Evolutionary conservation across 352 stramenopile genomes (phyloP).

Genomic region (Phytophthora fragariaefolia): DNA sequence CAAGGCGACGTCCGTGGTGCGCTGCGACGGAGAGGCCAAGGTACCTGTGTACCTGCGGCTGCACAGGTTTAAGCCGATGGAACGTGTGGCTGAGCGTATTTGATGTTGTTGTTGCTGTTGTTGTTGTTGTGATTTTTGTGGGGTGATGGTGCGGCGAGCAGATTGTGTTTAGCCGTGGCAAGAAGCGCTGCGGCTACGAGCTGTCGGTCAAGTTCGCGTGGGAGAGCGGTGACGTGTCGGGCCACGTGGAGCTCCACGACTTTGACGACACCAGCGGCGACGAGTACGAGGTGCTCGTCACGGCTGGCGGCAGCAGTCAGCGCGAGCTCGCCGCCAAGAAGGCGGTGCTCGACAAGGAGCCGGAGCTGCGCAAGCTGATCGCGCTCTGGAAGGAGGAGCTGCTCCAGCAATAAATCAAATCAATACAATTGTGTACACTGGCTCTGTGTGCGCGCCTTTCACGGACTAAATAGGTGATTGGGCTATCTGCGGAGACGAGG

Average conservation of each 20-base stretch:
- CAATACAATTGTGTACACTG: conserved; percentile 35
- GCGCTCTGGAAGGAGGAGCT: conserved; percentile 79
- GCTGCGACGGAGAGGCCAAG: conserved; percentile 85
- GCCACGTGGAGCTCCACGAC: conserved; percentile 81
- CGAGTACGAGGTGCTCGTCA: conserved; percentile 79
- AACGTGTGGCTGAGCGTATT: conserved; percentile 2
- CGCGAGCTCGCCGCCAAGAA: conserved; percentile 64
- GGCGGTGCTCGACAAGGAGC: conserved; percentile 62
- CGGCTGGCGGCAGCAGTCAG: conserved; percentile 49
- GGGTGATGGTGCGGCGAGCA: conserved; percentile 17
- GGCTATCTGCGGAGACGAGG: conserved; percentile 13
- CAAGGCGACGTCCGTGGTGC: conserved; percentile 66
- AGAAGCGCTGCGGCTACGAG: conserved; percentile 88
- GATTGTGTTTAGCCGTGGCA: conserved; percentile 82
- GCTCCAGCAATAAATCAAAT: conserved; percentile 70
- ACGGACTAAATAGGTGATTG: conserved; percentile 15
- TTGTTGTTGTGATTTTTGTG: background rate
- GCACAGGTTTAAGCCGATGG: background rate
- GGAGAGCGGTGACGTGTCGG: conserved; percentile 54
- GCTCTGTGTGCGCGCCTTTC: conserved; percentile 15
- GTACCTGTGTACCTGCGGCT: too few species aligned
- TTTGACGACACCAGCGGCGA: conserved; percentile 88
- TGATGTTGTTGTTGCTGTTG: background rate
- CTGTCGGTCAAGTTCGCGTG: conserved; percentile 86
- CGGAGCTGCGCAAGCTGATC: conserved; percentile 70